Conservation (phyloP, 345 rosid genomes). For the Erysimum cheiranthoides region DNA sequence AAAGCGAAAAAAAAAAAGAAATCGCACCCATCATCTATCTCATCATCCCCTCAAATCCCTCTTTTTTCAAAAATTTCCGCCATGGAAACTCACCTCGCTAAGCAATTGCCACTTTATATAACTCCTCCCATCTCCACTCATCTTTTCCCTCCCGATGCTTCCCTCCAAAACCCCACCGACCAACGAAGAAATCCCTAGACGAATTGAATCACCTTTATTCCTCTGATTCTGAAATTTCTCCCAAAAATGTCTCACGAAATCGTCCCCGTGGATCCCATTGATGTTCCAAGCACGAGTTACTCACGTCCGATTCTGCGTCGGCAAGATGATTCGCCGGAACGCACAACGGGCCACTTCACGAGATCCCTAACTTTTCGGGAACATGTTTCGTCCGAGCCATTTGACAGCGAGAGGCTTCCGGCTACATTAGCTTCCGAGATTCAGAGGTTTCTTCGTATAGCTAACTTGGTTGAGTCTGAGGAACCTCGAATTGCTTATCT, state of each 20-base stretch:
- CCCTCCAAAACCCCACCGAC: constrained; percentile 35
- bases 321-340: constrained; percentile 22
- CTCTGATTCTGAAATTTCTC: constrained; percentile 19
- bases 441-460: constrained; percentile 86
- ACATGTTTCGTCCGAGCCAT: constrained; percentile 62
- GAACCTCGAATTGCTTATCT: constrained; percentile 90
- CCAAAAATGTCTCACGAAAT: constrained; percentile 61
- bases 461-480: constrained; percentile 66
- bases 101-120: constrained; percentile 45
- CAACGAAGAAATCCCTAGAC: constrained; percentile 24
- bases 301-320: constrained; percentile 34
- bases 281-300: constrained; percentile 46
- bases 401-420: constrained; percentile 94
- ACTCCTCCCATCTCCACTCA: not conserved
- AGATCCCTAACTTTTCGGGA: constrained; percentile 54
- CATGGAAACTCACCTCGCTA: constrained; percentile 51
- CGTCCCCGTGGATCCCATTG: constrained; percentile 64
- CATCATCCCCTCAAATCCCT: constrained; percentile 11
- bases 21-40: constrained; percentile 47
- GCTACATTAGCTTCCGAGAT: constrained; percentile 73
- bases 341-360: constrained; percentile 35
- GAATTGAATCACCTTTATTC: constrained; percentile 2
- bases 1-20: constrained; percentile 22
- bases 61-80: constrained; percentile 39
- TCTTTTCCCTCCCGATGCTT: constrained; percentile 21